Percentiles rank a stretch among this genome's conserved stretches.
Conservation (phyloP, 345 rosid genomes). For the Salix arbutifolia region DNA sequence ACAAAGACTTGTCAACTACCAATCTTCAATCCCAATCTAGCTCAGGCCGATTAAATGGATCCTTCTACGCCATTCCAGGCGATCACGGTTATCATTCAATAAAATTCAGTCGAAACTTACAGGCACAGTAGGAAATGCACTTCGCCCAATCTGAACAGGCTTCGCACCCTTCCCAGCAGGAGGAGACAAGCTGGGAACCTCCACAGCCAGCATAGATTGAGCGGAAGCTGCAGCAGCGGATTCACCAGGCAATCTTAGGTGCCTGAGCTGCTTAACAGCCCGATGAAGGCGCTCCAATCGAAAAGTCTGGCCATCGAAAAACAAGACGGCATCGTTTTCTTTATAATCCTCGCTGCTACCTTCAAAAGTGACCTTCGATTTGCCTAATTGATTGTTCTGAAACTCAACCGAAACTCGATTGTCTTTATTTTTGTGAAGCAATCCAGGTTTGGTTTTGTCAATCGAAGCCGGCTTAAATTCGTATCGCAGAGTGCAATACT, state of each 20-base stretch:
- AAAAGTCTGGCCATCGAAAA: conserved; percentile 69
- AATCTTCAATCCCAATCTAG: background rate
- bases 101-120: conserved; percentile 28
- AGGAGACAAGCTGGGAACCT: conserved; percentile 41
- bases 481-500: conserved; percentile 69
- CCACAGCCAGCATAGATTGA: conserved; percentile 35
- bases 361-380: conserved; percentile 75
- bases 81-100: background rate
- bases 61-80: background rate
- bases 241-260: conserved; percentile 60
- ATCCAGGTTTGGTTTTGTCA: conserved; percentile 66
- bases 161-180: conserved; percentile 49
- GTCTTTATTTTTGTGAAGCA: conserved; percentile 65
- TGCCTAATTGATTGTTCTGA: conserved; percentile 75
- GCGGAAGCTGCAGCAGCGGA: conserved; percentile 38
- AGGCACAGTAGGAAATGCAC: conserved; percentile 32
- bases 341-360: conserved; percentile 83
- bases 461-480: conserved; percentile 89
- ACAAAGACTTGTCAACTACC: background rate
- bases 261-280: conserved; percentile 82
- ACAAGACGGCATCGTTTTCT: conserved; percentile 69
- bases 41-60: background rate
- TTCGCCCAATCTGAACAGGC: conserved; percentile 36
- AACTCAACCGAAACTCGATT: conserved; percentile 78
- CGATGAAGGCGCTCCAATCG: conserved; percentile 74